phyloP scores from a whole-genome alignment of 169 alveolate genomes.

The Cryptosporidium tyzzeri region DNA sequence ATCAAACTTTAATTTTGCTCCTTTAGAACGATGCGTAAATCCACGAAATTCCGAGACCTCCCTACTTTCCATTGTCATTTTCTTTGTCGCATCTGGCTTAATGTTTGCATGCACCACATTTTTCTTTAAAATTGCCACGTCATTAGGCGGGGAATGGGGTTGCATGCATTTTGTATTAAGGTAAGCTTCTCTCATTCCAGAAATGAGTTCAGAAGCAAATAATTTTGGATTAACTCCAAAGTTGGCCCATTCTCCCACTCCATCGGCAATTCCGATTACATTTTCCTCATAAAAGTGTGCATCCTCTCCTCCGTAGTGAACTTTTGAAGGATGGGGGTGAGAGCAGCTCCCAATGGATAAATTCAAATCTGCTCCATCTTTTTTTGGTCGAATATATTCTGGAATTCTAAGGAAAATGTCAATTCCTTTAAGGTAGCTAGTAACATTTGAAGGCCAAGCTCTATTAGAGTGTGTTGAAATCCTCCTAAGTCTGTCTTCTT shows the following conservation, averaged over 20 bases:
- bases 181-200: slow-evolving; percentile 77
- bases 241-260: slow-evolving; percentile 84
- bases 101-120: slow-evolving; percentile 6
- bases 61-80: neutral
- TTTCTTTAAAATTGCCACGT: slow-evolving; percentile 33
- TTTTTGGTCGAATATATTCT: slow-evolving; percentile 39
- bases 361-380: slow-evolving; percentile 2
- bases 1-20: neutral
- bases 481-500: slow-evolving; percentile 51
- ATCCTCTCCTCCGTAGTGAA: slow-evolving; percentile 90
- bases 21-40: neutral
- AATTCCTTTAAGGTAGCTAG: slow-evolving; percentile 60
- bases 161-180: slow-evolving; percentile 20
- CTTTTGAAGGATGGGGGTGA: slow-evolving; percentile 84
- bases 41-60: neutral
- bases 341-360: slow-evolving; percentile 60
- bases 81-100: neutral
- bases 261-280: slow-evolving; percentile 86
- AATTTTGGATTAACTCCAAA: slow-evolving; percentile 81
- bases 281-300: slow-evolving; percentile 83
- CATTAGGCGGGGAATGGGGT: slow-evolving; percentile 7
- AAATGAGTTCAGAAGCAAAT: slow-evolving; percentile 81
- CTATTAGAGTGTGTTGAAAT: slow-evolving; percentile 49
- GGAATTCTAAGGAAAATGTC: slow-evolving; percentile 62
- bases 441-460: slow-evolving; percentile 62